phyloP scores from a whole-genome alignment of 176 grass and related monocot species.

The Saccharum spontaneum region DNA sequence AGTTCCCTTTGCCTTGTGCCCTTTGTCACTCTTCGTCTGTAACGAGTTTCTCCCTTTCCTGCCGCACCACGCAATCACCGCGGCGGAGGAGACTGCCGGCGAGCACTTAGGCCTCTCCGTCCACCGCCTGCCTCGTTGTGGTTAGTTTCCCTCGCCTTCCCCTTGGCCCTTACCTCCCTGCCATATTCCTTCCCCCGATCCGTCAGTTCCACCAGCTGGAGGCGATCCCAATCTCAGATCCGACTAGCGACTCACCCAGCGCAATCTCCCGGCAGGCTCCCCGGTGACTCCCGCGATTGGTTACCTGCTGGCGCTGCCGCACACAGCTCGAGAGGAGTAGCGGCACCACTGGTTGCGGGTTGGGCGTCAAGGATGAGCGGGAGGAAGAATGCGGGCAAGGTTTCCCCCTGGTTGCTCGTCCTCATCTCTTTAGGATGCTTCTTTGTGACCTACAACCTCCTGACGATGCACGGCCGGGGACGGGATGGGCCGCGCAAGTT shows the following conservation, averaged over 20 bases:
- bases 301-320: not conserved
- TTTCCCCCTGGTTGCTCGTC: constrained; percentile 54
- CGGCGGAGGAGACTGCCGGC: not conserved
- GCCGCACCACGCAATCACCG: constrained; percentile 8
- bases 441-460: constrained; percentile 86
- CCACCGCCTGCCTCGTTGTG: not conserved
- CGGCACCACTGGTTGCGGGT: not conserved
- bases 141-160: not conserved
- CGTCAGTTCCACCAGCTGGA: not conserved
- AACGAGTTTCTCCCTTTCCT: not conserved
- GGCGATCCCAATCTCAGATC: constrained; percentile 37
- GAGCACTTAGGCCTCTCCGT: not conserved
- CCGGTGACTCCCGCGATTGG: not conserved
- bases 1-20: not conserved
- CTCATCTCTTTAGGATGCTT: constrained; percentile 59
- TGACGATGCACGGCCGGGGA: constrained; percentile 53
- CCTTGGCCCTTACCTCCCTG: not conserved
- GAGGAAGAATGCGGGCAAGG: constrained; percentile 55
- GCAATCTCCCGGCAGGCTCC: not conserved
- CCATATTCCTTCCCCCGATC: not conserved
- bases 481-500: constrained; percentile 37
- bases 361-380: constrained; percentile 42
- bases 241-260: not conserved
- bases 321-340: not conserved
- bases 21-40: not conserved